A percentile compares a stretch with the other conserved stretches of the same genome.
Conservation (phyloP, 2,329 filamentous ascomycete genomes). For the Sclerotinia minor region DNA sequence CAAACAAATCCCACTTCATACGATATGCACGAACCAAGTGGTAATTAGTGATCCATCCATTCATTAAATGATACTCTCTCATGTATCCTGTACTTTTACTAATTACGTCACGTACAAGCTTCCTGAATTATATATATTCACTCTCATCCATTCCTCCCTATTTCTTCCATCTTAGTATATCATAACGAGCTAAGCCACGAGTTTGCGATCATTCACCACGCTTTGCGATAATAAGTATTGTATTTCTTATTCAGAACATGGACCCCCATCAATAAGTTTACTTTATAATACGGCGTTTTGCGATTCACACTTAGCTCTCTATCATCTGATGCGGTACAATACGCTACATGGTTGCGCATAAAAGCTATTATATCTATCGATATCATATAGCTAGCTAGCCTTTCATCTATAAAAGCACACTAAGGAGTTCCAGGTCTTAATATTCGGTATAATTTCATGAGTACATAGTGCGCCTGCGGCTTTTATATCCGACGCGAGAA, state of each 20-base stretch:
- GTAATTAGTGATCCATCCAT: slow-evolving; percentile 4
- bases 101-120: background rate
- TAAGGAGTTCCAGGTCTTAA: background rate
- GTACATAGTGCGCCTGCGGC: background rate
- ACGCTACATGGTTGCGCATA: background rate
- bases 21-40: background rate
- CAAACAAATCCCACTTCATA: slow-evolving; percentile 1
- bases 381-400: background rate
- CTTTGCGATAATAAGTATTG: background rate
- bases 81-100: background rate
- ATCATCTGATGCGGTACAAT: background rate
- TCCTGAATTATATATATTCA: background rate
- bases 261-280: background rate
- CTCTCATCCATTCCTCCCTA: background rate
- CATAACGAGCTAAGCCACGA: background rate
- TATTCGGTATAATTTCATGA: background rate
- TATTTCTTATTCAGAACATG: background rate
- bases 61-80: background rate
- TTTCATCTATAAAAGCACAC: background rate
- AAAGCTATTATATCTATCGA: too few species aligned
- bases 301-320: background rate
- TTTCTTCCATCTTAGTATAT: background rate
- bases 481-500: background rate
- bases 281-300: background rate
- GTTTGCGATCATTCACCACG: background rate